Evolutionary conservation across 495 filamentous ascomycete genomes (phyloP), one percentile per base, ranked within the genome.

Genomic region (Staphylotrichum longicolle): DNA sequence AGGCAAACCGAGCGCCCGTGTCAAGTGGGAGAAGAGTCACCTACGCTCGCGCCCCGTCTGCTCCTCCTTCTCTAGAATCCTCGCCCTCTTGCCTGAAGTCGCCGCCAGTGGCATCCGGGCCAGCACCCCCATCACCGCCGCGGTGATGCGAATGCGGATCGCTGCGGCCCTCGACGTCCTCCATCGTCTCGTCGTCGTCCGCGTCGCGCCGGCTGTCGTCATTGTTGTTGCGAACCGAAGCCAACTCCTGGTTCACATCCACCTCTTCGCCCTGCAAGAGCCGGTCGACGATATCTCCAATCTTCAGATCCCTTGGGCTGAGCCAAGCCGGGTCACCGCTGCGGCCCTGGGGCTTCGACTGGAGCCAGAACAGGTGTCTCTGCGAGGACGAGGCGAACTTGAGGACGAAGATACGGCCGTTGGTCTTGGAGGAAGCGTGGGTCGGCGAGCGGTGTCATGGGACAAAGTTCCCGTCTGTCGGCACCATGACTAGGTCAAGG

Each of bases 11-110:
- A 64, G 63, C 66, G 42, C 63, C 63, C 66, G 75, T 67, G 54
- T 56, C 47, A 53, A 55, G 11, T 37, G 66, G 68, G 67, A 69
- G 37, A 77, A 76, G 78, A 73, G 79, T 79, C 76, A 98, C 94
- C 94, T 98, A 98, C 94, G 93, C 93, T 96, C 93, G 84, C 77
- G 90, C 95, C 63, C 95, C 94, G 76, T 97, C 93, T 59, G 90
- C 92, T 69, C 95, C 95, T 56, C 93, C 94, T 69, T 96, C 91
- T 74, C 94, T 80, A 34, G 91, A 84, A 62, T 85, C 86, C 74
- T 90, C 86, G 59, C 95, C 95, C 70, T 98, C 94, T 68, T 94
- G 87, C 69, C 93, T 82, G 57, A 96, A 78, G 74, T 97, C 91
- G 41, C 91, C 92, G 10, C 92, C 93, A 1, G 92, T 94, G 49